These are phyloP conservation scores for Ceratobasidium sp. DNA, from an alignment of 1,284 basidiomycete species.

Conservation along the genomic window DNA sequence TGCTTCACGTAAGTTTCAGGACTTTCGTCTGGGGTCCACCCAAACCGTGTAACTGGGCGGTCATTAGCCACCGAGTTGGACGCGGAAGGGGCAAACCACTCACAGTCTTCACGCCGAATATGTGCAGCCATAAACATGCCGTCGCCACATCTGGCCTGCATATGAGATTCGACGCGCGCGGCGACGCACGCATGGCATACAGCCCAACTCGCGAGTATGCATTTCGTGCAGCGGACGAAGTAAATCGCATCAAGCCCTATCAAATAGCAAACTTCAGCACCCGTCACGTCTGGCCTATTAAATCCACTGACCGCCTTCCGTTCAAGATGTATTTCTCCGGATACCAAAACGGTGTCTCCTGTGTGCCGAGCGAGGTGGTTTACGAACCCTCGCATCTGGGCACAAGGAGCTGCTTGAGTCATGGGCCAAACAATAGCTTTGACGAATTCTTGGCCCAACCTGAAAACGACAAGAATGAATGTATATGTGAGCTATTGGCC, in stretches of 20 bases:
- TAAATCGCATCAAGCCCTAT: conserved; percentile 59
- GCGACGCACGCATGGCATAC: conserved; percentile 56
- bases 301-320: no score
- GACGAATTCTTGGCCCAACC: conserved; percentile 55
- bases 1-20: conserved; percentile 54
- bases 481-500: background rate
- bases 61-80: background rate
- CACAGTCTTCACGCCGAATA: conserved; percentile 61
- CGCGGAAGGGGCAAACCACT: conserved; percentile 36
- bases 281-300: no score
- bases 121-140: conserved; percentile 61
- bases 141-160: conserved; percentile 54
- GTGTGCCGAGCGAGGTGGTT: conserved; percentile 56
- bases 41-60: conserved; percentile 5
- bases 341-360: conserved; percentile 56
- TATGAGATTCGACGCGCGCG: conserved; percentile 54
- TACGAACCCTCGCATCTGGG: conserved; percentile 55
- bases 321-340: conserved; percentile 57
- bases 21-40: background rate
- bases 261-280: background rate
- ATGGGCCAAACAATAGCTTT: conserved; percentile 57
- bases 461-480: conserved; percentile 50
- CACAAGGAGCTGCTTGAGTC: conserved; percentile 54
- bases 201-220: conserved; percentile 56
- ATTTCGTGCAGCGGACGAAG: conserved; percentile 52